Evolutionary conservation across 2,329 filamentous ascomycete genomes (phyloP), one percentile per base, ranked within the genome.

Genomic region (Parasarocladium wereldwijsianum): DNA sequence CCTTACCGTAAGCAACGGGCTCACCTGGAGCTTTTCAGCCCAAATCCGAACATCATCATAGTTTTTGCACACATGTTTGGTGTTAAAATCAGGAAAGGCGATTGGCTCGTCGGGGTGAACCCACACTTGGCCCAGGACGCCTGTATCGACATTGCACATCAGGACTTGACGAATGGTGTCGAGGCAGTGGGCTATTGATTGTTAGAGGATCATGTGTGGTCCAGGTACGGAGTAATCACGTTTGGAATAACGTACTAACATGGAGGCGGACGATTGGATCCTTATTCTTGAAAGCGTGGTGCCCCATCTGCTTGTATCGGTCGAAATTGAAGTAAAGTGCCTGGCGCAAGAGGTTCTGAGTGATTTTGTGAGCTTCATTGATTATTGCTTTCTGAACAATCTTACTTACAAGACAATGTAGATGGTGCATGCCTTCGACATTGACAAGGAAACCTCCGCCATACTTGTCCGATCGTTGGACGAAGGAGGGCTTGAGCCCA

Each of bases 31-130:
- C 17, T 44, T 46, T 34, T 68, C 56, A 2, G 69, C 69, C 67
- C 67, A 76, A 11, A 49, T 37, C 17, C 60, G 47, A 4, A 73
- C 47, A 2, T 52, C 57, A 3, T 70, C 64, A 31, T 64, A 72
- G 42, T 71, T 67, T 19, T 66, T 61, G 45, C 71, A 76, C 27
- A 53, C 54, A 43, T 76, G 72, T 33, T 55, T 53, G 0, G 70
- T 74, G 40, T 71, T 70, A 48, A 76, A 76, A 43, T 76, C 69
- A 3, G 70, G 66, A 37, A 70, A 74, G 1, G 67, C 56, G 24
- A 52, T 48, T 0, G 61, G 57, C 7, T 54, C 46, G 2, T 54
- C 40, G 3, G 47, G 44, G 15, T 67, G 52, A 19, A 60, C 62
- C 70, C 70, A 76, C 5, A 76, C 59, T 39, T 76, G 69, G 9